A percentile compares a stretch with the other conserved stretches of the same genome.
Evolutionary conservation across 768 basidiomycete species (phyloP).

Genomic region (Xanthoconium stramineum): DNA sequence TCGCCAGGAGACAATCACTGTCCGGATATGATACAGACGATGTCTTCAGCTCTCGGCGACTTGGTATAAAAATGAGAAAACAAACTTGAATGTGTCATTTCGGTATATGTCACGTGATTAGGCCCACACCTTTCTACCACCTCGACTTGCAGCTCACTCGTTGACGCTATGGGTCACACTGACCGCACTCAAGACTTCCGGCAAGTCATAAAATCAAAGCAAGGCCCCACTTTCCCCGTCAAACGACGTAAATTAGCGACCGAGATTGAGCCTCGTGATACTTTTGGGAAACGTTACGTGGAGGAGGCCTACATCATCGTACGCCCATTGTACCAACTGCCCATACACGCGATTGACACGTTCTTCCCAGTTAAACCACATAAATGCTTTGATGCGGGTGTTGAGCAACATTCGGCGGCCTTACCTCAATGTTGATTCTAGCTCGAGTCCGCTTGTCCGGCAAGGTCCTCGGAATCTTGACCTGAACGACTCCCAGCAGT

Average conservation of each 20-base stretch:
- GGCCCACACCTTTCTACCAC: background rate
- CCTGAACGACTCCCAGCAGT: constrained; percentile 44
- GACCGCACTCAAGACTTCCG: constrained; percentile 66
- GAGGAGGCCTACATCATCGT: constrained; percentile 75
- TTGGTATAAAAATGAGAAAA: background rate
- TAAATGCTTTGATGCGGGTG: constrained; percentile 67
- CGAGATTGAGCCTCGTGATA: constrained; percentile 37
- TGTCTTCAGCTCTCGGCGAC: constrained; percentile 25
- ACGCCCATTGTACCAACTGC: constrained; percentile 13
- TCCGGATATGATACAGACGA: constrained; percentile 15
- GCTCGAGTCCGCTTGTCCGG: constrained; percentile 48
- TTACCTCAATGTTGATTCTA: constrained; percentile 79
- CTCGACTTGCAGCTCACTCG: background rate
- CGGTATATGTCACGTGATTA: constrained; percentile 23
- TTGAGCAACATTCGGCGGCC: constrained; percentile 75
- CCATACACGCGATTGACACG: background rate
- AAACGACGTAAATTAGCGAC: constrained; percentile 49
- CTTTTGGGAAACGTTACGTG: constrained; percentile 64
- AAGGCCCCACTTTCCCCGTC: constrained; percentile 37
- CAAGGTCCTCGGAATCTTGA: constrained; percentile 54
- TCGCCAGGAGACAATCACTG: constrained; percentile 28
- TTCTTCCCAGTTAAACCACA: constrained; percentile 60
- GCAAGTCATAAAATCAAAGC: constrained; percentile 46
- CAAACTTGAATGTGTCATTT: background rate
- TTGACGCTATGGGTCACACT: constrained; percentile 47